Conservation (phyloP, 140 eudicot genomes). For the Bidens hawaiensis region DNA sequence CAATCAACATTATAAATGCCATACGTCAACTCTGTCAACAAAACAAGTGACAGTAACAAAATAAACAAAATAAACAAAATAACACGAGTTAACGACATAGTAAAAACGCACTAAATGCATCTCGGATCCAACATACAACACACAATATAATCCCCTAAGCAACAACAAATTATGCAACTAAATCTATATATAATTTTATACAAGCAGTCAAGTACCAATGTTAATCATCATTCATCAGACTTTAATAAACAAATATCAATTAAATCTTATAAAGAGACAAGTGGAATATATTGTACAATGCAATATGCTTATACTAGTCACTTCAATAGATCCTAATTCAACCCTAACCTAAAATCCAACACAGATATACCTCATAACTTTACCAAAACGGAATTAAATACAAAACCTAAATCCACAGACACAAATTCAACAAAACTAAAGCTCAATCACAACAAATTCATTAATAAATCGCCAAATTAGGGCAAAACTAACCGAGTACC, state of each 20-base stretch:
- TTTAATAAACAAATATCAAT: constrained; percentile 1
- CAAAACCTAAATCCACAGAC: neutral
- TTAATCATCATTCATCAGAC: constrained; percentile 4
- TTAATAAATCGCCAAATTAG: neutral
- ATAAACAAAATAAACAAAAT: neutral
- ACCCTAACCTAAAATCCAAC: constrained; percentile 1
- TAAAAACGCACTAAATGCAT: constrained; percentile 2
- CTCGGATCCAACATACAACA: neutral
- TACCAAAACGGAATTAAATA: neutral
- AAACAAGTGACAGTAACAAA: neutral
- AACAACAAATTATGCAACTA: neutral
- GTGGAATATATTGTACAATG: neutral
- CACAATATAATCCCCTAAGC: neutral
- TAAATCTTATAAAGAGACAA: neutral
- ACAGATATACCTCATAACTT: constrained; percentile 8
- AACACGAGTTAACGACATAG: too few relatives aligned
- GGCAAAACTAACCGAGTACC: constrained; percentile 4
- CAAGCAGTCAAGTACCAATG: neutral
- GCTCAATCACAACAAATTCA: neutral
- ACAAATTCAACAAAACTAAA: constrained; percentile 1
- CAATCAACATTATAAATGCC: constrained; percentile 1
- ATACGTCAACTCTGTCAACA: neutral
- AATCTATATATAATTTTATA: neutral
- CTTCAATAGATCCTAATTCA: neutral
- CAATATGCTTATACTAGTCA: neutral